phyloP scores from a whole-genome alignment of 768 basidiomycete species.

The Mycena olivaceomarginata region DNA sequence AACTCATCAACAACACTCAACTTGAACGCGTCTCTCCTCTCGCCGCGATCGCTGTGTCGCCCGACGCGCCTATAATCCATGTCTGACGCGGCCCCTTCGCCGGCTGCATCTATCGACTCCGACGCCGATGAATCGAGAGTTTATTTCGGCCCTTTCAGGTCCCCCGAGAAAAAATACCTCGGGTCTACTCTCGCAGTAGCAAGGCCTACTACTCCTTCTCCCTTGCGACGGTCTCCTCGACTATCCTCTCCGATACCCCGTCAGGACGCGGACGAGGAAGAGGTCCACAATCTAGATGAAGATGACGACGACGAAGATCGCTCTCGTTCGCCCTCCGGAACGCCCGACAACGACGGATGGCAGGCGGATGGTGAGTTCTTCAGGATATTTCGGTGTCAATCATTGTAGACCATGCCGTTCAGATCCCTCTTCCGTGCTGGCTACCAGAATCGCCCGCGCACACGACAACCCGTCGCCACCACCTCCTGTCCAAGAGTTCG shows the following conservation, averaged over 20 bases:
- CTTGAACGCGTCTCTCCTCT: not conserved
- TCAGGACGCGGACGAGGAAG: constrained; percentile 45
- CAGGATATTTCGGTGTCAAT: constrained; percentile 19
- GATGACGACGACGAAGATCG: constrained; percentile 53
- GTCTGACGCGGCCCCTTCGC: constrained; percentile 48
- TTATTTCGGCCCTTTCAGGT: constrained; percentile 71
- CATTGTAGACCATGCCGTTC: constrained; percentile 36
- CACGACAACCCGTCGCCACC: constrained; percentile 87
- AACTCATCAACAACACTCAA: not conserved
- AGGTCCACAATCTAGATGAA: constrained; percentile 50
- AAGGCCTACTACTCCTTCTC: constrained; percentile 47
- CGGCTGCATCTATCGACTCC: constrained; percentile 55
- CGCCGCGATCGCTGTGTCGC: constrained; percentile 19
- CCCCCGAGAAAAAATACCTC: constrained; percentile 71
- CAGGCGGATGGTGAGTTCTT: constrained; percentile 67
- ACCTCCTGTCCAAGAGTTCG: constrained; percentile 52
- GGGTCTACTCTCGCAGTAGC: constrained; percentile 53
- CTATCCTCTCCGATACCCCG: constrained; percentile 63
- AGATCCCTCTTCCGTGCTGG: constrained; percentile 84
- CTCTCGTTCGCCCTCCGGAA: constrained; percentile 60
- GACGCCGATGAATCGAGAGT: constrained; percentile 66
- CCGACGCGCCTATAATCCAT: constrained; percentile 33
- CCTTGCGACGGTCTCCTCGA: constrained; percentile 71
- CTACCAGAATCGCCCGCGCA: constrained; percentile 79
- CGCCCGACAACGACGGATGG: constrained; percentile 68